Evolutionary conservation across 2,329 filamentous ascomycete genomes (phyloP), one percentile per base, ranked within the genome.

Genomic region (Alternaria dauci): DNA sequence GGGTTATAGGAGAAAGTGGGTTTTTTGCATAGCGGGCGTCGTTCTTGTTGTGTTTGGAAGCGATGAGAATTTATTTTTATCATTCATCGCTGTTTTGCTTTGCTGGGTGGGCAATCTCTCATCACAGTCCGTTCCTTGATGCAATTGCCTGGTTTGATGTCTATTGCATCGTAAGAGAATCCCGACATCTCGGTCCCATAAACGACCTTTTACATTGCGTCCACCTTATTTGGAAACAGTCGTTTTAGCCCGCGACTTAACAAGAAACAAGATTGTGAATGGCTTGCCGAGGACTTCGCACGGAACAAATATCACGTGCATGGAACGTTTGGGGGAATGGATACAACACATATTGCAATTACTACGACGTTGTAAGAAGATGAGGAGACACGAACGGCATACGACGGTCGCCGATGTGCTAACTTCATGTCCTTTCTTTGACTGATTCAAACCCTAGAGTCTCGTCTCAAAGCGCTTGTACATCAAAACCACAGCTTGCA

Each of bases 1-100:
- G 89, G 86, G 44, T 86, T 88, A 61, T 90, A 60, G 38, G n/a
- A 60, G 38, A 11, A 23, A 8, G 7, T 4, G 23, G 20, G 7
- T 9, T 48, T 9, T 50, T 36, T 8, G 32, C 46, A 50, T 50
- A 50, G 36, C n/a, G 1, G 36, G 34, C 16, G 32, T 52, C 30
- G 8, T 41, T 41, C 20, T 23, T 23, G 20, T 30, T 9, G 50
- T 5, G 26, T 41, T 16, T 14, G 39, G 48, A n/a, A 20, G 34
- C 25, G 12, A 50, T 11, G 5, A 50, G 20, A 50, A n/a, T 26
- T 26, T 5, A 36, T 50, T 50, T 1, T 25, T 50, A 50, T 14
- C 18, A 30, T 48, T 36, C 14, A 7, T 48, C 18, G 18, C 44
- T n/a, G 1, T 47, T 5, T 47, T 47, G 44, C 44, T 32, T 7